Evolutionary conservation across 495 filamentous ascomycete genomes (phyloP).

Genomic region (Jackrogersella minutella): DNA sequence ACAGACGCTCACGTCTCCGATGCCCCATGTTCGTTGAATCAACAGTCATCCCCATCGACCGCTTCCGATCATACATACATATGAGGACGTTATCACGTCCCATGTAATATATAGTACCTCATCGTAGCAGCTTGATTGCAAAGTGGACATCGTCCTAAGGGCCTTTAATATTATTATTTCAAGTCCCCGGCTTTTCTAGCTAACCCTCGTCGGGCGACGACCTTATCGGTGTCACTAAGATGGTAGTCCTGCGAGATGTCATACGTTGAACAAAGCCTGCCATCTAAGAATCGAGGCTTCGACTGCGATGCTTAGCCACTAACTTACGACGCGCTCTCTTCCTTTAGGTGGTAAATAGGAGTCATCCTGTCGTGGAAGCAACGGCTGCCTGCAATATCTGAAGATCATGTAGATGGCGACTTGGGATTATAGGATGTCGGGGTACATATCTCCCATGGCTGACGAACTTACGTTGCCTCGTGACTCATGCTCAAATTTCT

Average conservation of each 20-base stretch:
- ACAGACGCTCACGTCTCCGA: not conserved
- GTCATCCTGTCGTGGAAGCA: conserved; percentile 25
- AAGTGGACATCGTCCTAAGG: not conserved
- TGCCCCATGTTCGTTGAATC: not conserved
- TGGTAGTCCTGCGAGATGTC: conserved; percentile 11
- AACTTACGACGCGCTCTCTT: not conserved
- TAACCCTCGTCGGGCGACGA: conserved; percentile 10
- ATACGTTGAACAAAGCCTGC: conserved; percentile 30
- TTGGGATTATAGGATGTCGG: not conserved
- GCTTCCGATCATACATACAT: not conserved
- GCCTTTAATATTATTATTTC: not conserved
- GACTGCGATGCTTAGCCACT: conserved; percentile 4
- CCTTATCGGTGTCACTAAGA: conserved; percentile 27
- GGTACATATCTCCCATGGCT: not conserved
- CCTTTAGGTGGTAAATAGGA: not conserved
- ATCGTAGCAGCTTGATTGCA: not conserved
- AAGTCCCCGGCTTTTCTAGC: not conserved
- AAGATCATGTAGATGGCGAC: conserved; percentile 1
- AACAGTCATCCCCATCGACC: not conserved
- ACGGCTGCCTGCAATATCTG: conserved; percentile 31
- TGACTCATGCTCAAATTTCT: not conserved
- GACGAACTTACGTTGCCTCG: not conserved
- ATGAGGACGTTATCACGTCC: not conserved
- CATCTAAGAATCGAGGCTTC: conserved; percentile 4
- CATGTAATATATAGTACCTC: not conserved